Conservation (phyloP, 805 yeast species). For the Pichia phayaonensis region DNA sequence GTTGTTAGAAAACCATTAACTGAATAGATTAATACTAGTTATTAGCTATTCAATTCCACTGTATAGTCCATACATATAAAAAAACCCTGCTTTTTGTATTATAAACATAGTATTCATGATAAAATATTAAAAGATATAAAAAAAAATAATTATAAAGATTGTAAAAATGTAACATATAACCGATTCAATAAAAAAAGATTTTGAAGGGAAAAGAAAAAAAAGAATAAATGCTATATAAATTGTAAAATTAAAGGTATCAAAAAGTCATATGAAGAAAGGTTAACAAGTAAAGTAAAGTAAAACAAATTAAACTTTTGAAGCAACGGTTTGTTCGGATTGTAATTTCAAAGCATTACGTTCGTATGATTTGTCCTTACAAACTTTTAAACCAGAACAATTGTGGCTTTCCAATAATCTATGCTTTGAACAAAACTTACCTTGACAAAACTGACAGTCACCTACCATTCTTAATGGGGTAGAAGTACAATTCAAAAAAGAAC, state of each 20-base stretch:
- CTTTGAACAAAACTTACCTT: conserved; percentile 78
- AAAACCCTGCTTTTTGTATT: background rate
- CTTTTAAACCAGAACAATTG: conserved; percentile 66
- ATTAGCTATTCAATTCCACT: background rate
- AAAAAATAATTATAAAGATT: background rate
- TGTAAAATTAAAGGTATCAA: background rate
- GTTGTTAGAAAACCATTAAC: conserved; percentile 74
- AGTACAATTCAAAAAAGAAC: conserved; percentile 52
- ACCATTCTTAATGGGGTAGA: conserved; percentile 59
- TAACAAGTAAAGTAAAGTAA: background rate
- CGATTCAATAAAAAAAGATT: background rate
- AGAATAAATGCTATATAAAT: background rate
- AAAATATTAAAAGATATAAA: background rate
- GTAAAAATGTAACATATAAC: background rate
- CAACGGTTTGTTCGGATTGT: conserved; percentile 77
- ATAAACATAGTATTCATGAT: too few species aligned
- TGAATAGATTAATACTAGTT: background rate
- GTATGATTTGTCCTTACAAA: conserved; percentile 75
- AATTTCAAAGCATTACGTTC: conserved; percentile 78
- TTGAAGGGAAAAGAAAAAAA: background rate
- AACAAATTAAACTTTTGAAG: conserved; percentile 47
- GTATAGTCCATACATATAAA: background rate
- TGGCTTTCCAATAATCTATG: conserved; percentile 86
- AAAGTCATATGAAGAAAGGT: background rate
- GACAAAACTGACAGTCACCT: conserved; percentile 81